Conservation (phyloP, 768 basidiomycete genomes). For the Boletus vinaceobasis region DNA sequence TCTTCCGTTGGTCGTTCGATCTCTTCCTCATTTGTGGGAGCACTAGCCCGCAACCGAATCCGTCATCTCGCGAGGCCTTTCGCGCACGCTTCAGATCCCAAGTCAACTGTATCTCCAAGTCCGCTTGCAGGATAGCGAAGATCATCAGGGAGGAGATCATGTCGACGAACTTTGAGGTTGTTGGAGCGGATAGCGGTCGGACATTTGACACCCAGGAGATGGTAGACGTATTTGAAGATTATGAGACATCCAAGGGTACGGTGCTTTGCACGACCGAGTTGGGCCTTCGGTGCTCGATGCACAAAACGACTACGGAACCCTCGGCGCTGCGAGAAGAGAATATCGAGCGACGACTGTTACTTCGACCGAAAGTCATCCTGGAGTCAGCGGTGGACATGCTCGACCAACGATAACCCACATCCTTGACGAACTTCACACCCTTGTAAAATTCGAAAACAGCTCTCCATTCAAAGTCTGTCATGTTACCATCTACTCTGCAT, state of each 20-base stretch:
- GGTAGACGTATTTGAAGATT: conserved; percentile 63
- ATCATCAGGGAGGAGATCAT: conserved; percentile 73
- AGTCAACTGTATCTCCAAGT: conserved; percentile 61
- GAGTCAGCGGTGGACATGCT: conserved; percentile 62
- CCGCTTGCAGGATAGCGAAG: conserved; percentile 59
- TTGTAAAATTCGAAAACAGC: neutral
- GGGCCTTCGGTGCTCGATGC: conserved; percentile 63
- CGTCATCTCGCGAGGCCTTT: conserved; percentile 39
- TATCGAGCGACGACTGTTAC: conserved; percentile 56
- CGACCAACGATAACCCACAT: conserved; percentile 29
- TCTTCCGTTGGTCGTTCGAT: conserved; percentile 68
- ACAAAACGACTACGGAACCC: conserved; percentile 29
- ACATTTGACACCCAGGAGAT: conserved; percentile 49
- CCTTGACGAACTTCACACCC: neutral
- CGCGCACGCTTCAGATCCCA: conserved; percentile 54
- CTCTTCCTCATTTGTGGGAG: conserved; percentile 65
- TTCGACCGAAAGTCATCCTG: conserved; percentile 73
- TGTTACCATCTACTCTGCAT: neutral
- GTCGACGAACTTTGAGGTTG: conserved; percentile 71
- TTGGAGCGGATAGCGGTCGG: conserved; percentile 54
- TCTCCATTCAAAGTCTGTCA: neutral
- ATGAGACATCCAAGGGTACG: conserved; percentile 45
- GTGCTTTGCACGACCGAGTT: conserved; percentile 72
- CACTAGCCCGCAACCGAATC: conserved; percentile 37
- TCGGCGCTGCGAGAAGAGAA: conserved; percentile 36